These are phyloP conservation scores for Saccharomycopsis synnaedendra DNA, from an alignment of 805 yeast species.

Conservation along the genomic window DNA sequence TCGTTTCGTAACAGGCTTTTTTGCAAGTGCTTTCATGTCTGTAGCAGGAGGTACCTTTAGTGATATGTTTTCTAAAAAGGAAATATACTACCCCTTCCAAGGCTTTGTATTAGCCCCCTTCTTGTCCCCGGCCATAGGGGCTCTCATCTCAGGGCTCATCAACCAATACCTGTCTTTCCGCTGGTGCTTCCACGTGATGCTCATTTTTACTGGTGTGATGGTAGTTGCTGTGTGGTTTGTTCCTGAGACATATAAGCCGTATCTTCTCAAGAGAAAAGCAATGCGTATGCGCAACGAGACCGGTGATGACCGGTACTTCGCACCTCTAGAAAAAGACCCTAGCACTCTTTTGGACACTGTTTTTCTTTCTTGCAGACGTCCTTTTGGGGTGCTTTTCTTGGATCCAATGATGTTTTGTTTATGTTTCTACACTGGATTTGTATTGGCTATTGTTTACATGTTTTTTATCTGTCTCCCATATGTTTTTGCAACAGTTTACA, in stretches of 20 bases:
- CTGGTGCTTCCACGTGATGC: slow-evolving; percentile 51
- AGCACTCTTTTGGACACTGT: slow-evolving; percentile 30
- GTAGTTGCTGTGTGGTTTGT: slow-evolving; percentile 34
- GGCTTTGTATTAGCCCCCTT: slow-evolving; percentile 38
- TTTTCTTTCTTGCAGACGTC: slow-evolving; percentile 37
- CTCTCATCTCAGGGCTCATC: slow-evolving; percentile 47
- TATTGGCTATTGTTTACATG: slow-evolving; percentile 55
- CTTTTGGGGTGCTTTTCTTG: slow-evolving; percentile 35
- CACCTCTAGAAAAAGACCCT: slow-evolving; percentile 44
- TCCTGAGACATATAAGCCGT: slow-evolving; percentile 51
- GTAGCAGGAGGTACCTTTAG: slow-evolving; percentile 23
- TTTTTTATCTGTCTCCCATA: slow-evolving; percentile 50
- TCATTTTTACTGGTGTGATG: slow-evolving; percentile 41
- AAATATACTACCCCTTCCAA: slow-evolving; percentile 47
- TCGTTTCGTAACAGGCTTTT: slow-evolving; percentile 13
- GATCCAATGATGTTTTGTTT: slow-evolving; percentile 55
- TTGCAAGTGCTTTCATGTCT: slow-evolving; percentile 12
- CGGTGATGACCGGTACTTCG: slow-evolving; percentile 44
- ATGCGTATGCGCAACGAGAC: slow-evolving; percentile 35
- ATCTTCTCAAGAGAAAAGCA: slow-evolving; percentile 38
- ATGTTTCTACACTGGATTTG: slow-evolving; percentile 53
- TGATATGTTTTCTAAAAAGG: slow-evolving; percentile 42
- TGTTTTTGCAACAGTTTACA: slow-evolving; percentile 37
- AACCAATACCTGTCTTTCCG: slow-evolving; percentile 43
- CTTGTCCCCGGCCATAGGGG: slow-evolving; percentile 52